phyloP scores from a whole-genome alignment of 23 red algal species.

The Gracilaria caudata region DNA sequence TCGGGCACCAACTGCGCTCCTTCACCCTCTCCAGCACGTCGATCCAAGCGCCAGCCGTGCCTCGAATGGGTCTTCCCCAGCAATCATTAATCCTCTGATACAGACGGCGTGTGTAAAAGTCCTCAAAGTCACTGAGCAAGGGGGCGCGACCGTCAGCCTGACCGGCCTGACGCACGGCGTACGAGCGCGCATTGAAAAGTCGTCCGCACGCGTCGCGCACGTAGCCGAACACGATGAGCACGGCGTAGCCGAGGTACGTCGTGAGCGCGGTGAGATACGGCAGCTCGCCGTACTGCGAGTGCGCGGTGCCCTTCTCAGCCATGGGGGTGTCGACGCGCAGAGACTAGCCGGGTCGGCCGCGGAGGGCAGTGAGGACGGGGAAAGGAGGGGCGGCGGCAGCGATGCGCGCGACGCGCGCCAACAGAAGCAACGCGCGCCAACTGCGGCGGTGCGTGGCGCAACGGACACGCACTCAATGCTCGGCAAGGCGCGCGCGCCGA shows the following conservation, averaged over 20 bases:
- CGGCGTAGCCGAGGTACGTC: conserved; percentile 86
- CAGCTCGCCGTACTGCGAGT: conserved; percentile 40
- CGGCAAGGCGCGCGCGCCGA: neutral
- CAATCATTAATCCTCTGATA: conserved; percentile 95
- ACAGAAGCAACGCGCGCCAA: neutral
- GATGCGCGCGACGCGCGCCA: neutral
- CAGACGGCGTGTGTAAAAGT: conserved; percentile 97
- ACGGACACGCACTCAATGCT: neutral
- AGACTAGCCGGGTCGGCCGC: neutral
- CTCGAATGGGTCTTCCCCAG: conserved; percentile 93
- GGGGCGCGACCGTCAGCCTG: conserved; percentile 68
- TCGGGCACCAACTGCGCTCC: conserved; percentile 55
- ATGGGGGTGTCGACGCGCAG: neutral
- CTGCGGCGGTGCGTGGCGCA: conserved; percentile 16
- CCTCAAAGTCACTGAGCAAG: conserved; percentile 87
- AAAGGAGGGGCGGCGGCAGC: conserved; percentile 18
- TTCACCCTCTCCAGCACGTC: conserved; percentile 74
- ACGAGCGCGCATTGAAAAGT: conserved; percentile 48
- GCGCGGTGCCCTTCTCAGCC: neutral
- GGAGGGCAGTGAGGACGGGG: neutral
- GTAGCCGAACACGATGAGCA: conserved; percentile 87
- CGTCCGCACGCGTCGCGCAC: conserved; percentile 72
- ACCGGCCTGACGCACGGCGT: conserved; percentile 10
- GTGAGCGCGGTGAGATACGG: conserved; percentile 69
- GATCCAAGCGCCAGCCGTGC: conserved; percentile 90